These are phyloP conservation scores for Pseudomassariella vexata DNA, from an alignment of 2,329 filamentous ascomycete genomes.

Conservation along the genomic window DNA sequence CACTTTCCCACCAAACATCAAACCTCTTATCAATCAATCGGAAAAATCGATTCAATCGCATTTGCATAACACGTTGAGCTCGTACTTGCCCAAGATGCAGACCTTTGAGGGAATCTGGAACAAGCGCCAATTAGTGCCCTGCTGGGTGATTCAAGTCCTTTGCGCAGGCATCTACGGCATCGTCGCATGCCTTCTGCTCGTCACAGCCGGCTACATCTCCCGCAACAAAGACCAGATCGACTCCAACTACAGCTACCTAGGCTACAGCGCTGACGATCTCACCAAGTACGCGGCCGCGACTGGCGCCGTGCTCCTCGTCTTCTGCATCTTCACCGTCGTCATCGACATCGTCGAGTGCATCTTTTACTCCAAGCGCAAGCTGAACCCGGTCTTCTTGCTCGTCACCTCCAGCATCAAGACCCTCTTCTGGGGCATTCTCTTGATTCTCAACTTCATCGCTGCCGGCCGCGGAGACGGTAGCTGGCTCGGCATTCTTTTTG, in stretches of 20 bases:
- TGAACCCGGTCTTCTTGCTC: slow-evolving; percentile 11
- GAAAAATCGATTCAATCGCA: too few relatives aligned
- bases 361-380: slow-evolving; percentile 6
- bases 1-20: too few relatives aligned
- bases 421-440: slow-evolving; percentile 9
- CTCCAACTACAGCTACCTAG: slow-evolving; percentile 5
- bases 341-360: slow-evolving; percentile 10
- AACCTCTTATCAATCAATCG: too few relatives aligned
- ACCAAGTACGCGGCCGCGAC: slow-evolving; percentile 4
- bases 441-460: slow-evolving; percentile 7
- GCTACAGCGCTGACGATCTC: slow-evolving; percentile 5
- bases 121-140: slow-evolving; percentile 12
- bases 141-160: slow-evolving; percentile 13
- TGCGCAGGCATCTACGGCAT: slow-evolving; percentile 5
- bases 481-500: slow-evolving; percentile 7
- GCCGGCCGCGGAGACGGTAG: slow-evolving; percentile 3
- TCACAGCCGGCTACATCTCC: slow-evolving; percentile 4
- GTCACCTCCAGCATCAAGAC: slow-evolving; percentile 10
- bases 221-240: neutral
- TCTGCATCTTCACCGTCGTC: slow-evolving; percentile 9
- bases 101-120: slow-evolving; percentile 12
- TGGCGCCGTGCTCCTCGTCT: slow-evolving; percentile 9
- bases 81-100: slow-evolving; percentile 9
- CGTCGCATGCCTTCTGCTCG: slow-evolving; percentile 8
- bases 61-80: too few relatives aligned